phyloP scores from a whole-genome alignment of 2,329 filamentous ascomycete species.

The Nothomitra cinnamomea region DNA sequence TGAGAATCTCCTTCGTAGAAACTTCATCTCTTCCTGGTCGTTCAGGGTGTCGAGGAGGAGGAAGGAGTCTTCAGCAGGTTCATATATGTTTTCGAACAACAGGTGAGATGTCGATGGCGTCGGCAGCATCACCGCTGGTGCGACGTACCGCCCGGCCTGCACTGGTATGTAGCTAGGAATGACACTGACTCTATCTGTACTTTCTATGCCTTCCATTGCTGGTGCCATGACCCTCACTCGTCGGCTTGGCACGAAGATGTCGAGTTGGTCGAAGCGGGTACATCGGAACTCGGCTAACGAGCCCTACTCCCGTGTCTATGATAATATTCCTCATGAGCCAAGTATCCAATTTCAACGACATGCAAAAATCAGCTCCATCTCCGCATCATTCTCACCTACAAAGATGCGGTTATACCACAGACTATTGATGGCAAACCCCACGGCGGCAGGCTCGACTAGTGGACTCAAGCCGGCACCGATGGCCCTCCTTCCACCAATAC shows the following conservation, averaged over 20 bases:
- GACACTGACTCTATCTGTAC: no score
- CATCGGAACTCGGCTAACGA: no score
- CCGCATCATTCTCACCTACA: neutral
- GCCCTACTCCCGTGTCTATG: no score
- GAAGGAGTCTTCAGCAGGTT: conserved; percentile 91
- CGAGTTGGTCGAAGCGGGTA: no score
- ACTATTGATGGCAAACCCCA: conserved; percentile 24
- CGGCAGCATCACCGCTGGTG: conserved; percentile 53
- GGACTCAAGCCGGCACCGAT: conserved; percentile 31
- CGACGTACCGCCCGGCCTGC: no score
- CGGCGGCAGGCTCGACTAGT: conserved; percentile 23
- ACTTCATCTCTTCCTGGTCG: conserved; percentile 46
- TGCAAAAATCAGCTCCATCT: neutral
- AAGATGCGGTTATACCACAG: conserved; percentile 22
- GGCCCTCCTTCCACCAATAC: conserved; percentile 72
- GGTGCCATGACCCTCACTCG: no score
- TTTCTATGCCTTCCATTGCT: no score
- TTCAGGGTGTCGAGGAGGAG: conserved; percentile 85
- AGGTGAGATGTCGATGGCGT: conserved; percentile 91
- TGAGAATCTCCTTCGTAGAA: conserved; percentile 47
- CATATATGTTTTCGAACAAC: conserved; percentile 74
- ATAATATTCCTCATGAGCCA: no score
- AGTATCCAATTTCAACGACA: neutral
- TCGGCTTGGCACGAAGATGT: no score
- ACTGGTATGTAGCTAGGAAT: no score